Base-by-base conservation (phyloP, 257 asterid species). In the Cordia subcordata region DNA sequence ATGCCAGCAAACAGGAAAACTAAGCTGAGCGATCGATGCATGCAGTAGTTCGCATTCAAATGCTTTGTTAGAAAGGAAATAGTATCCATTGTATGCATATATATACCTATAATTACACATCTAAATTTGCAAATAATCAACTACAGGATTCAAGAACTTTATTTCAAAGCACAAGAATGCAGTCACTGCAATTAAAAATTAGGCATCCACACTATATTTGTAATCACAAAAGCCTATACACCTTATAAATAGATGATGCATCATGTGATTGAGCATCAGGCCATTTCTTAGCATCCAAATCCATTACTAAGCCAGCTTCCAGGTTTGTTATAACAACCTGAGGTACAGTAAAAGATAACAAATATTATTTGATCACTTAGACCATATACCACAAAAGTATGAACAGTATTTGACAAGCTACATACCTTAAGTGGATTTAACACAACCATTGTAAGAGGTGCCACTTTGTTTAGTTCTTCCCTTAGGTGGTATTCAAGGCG, bases 241-340 rank as follows among this genome's bases (percentile, higher is more conserved):
- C 97, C 92, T 87, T 90, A 68, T 87, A 85, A 61, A 72, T 64
- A 4, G 93, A 83, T 11, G 89, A 79, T 38, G 84, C 61, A 19
- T 75, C 86, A 44, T 90, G 82, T 13, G 76, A 68, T 64, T 83
- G 85, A 65, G 94, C 93, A 69, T 87, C 96, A 39, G 97, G 97
- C 96, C 95, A 90, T 74, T 69, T 87, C 85, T 87, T 90, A 57
- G 97, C 96, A 78, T 85, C 94, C 40, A 83, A 82, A 55, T 85
- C 86, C 79, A 77, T 72, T 19, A 81, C 81, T 52, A 80, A 65
- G 68, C 84, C 76, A 55, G 75, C 74, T 16, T 83, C 97, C 74
- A 85, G 61, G 62, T 90, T 84, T 53, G 94, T 83, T 64, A 90
- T 80, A 50, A 90, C 81, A 53, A 90, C 97, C 97, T 90, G 76